Evolutionary conservation across 1,139 yeast species (phyloP), one percentile per base, ranked within the genome.

Genomic region (Sugiyamaella sp.): DNA sequence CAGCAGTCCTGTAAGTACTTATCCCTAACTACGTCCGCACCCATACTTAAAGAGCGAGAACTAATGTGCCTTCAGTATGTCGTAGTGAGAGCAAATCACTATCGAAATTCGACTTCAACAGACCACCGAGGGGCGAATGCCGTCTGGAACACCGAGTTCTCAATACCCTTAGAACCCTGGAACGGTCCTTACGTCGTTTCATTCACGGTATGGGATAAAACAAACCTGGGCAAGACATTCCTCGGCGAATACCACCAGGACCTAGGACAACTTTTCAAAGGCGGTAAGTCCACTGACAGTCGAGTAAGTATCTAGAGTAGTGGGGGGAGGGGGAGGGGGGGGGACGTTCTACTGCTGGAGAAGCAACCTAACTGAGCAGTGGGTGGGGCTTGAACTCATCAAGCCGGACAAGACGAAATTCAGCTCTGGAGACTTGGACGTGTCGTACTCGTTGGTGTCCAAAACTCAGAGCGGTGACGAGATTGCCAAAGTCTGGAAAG

Each of bases 231-330:
- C 16, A 67, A 69, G 55, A 76, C 73, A 52, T 84, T 82, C 63
- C 66, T 84, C 52, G 89, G 89, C 1, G 88, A 83, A 59, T 68
- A 79, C 22, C 66, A 84, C 37, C 58, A 84, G 14, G 71, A 74
- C n/a, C 59, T 82, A 4, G 58, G 68, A 3, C 81, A 79, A 21
- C 57, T 81, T 2, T 78, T 49, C 39, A 48, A 25, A 33, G 22
- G 29, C 9, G 20, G 16, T n/a, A 43, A 37, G 37, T 29, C n/a
- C 35, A 27, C 2, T 3, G 40, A 44, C n/a, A 43, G 3, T 19
- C 32, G 27, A 33, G 48, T 35, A 14, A 19, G 48, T 44, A 35
- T 19, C n/a, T n/a, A n/a, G n/a, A n/a, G n/a, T n/a, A n/a, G n/a
- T n/a, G n/a, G n/a, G n/a, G n/a, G n/a, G n/a, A n/a, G n/a, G n/a